phyloP scores from a whole-genome alignment of 2,329 filamentous ascomycete species.

The Penicillium sp. region DNA sequence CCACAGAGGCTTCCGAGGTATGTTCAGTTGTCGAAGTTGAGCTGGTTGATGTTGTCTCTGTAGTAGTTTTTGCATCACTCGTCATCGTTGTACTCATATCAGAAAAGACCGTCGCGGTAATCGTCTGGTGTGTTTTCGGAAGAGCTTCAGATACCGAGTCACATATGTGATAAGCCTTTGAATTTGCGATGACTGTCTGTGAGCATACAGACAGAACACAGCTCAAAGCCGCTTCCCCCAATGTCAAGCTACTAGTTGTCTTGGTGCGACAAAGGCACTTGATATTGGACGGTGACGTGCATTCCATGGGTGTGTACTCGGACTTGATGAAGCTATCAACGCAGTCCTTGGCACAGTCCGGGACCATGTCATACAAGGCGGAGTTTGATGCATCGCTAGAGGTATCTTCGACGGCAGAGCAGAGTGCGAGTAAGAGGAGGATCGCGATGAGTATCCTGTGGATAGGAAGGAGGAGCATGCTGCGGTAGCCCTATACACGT shows the following conservation, averaged over 20 bases:
- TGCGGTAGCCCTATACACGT: slow-evolving; percentile 30
- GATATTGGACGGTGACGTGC: slow-evolving; percentile 51
- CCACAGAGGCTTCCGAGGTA: background rate
- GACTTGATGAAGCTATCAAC: slow-evolving; percentile 62
- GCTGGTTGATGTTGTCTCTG: slow-evolving; percentile 6
- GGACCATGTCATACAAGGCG: slow-evolving; percentile 49
- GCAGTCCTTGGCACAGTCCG: slow-evolving; percentile 61
- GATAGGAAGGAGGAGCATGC: slow-evolving; percentile 35
- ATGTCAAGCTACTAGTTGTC: slow-evolving; percentile 62
- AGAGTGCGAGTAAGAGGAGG: slow-evolving; percentile 24
- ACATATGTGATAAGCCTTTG: slow-evolving; percentile 59
- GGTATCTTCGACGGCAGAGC: slow-evolving; percentile 22
- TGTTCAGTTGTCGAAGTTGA: slow-evolving; percentile 1
- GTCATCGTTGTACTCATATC: slow-evolving; percentile 10
- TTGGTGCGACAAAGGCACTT: slow-evolving; percentile 63
- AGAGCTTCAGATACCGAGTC: slow-evolving; percentile 38
- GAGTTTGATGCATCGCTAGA: slow-evolving; percentile 21
- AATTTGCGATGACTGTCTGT: slow-evolving; percentile 45
- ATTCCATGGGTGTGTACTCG: slow-evolving; percentile 53
- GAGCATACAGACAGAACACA: slow-evolving; percentile 64
- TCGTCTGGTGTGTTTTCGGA: slow-evolving; percentile 37
- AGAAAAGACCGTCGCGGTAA: slow-evolving; percentile 38
- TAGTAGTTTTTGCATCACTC: slow-evolving; percentile 3
- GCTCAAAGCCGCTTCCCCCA: slow-evolving; percentile 70
- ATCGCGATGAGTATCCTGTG: slow-evolving; percentile 29